Evolutionary conservation across 2,329 filamentous ascomycete genomes (phyloP).

Genomic region (Pseudogymnoascus sp.): DNA sequence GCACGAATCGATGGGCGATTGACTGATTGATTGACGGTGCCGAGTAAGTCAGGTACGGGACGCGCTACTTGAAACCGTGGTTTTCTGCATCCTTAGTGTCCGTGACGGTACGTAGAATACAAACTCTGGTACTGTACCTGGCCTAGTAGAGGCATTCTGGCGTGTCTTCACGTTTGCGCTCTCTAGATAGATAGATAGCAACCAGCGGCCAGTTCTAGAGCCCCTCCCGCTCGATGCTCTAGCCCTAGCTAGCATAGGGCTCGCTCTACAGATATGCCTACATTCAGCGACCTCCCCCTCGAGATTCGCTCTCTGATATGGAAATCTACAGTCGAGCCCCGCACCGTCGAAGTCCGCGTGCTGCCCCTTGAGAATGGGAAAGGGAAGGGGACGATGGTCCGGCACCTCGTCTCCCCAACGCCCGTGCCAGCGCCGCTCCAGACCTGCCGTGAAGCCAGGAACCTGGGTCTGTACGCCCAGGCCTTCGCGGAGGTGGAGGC

Average conservation of each 20-base stretch:
- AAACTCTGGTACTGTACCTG: neutral
- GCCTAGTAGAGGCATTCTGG: neutral
- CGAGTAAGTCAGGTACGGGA: neutral
- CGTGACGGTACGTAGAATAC: neutral
- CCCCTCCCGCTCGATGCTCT: neutral
- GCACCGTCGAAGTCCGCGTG: neutral
- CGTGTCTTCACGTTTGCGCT: neutral
- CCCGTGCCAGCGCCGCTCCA: conserved; percentile 16
- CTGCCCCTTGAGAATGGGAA: neutral
- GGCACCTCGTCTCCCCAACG: conserved; percentile 12
- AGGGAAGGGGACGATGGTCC: neutral
- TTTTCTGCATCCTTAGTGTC: neutral
- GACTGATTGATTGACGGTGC: neutral
- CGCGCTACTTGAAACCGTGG: neutral
- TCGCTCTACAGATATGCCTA: neutral
- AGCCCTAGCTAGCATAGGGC: neutral
- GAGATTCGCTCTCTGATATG: neutral
- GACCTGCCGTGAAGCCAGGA: conserved; percentile 17
- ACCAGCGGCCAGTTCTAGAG: neutral
- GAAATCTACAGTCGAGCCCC: neutral
- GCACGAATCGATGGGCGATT: neutral
- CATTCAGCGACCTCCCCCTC: neutral
- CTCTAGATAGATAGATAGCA: neutral
- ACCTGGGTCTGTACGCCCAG: conserved; percentile 15
- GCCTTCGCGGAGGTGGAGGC: conserved; percentile 12